phyloP scores from a whole-genome alignment of 73 alveolate genomes.

The Uronychia setigera region DNA sequence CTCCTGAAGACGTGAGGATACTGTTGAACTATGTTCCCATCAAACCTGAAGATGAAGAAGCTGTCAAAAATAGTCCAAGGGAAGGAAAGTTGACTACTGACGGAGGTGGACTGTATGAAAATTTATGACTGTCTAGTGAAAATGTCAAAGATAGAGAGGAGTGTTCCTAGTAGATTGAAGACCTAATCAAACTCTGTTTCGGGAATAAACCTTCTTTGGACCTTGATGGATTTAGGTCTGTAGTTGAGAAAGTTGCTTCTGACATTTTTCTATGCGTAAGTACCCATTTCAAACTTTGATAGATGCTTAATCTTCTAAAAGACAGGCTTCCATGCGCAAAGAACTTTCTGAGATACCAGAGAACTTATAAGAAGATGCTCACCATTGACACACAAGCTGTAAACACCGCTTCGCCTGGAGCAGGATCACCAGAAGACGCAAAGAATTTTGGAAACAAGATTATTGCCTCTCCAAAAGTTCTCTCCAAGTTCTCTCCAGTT shows the following conservation, averaged over 20 bases:
- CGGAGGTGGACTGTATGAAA: not conserved
- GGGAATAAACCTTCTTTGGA: conserved; percentile 10
- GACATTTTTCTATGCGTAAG: conserved; percentile 45
- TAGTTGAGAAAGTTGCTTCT: conserved; percentile 43
- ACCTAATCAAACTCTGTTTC: conserved; percentile 42
- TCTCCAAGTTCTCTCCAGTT: conserved; percentile 43
- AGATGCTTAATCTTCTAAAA: conserved; percentile 42
- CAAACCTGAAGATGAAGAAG: conserved; percentile 12
- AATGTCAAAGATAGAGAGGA: conserved; percentile 42
- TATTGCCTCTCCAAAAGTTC: conserved; percentile 44
- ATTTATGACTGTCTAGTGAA: conserved; percentile 11
- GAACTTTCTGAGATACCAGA: conserved; percentile 38
- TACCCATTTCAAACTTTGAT: not conserved
- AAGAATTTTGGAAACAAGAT: not conserved
- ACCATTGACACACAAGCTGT: conserved; percentile 18
- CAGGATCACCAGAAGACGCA: not conserved
- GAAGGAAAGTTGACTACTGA: not conserved
- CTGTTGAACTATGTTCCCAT: conserved; percentile 29
- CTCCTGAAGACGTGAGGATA: conserved; percentile 29
- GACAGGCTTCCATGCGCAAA: conserved; percentile 56
- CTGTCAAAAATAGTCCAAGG: conserved; percentile 1
- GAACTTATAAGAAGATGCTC: conserved; percentile 5
- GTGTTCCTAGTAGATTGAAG: conserved; percentile 38
- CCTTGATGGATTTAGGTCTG: conserved; percentile 6
- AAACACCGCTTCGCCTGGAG: not conserved